Evolutionary conservation across 31 red algal species (phyloP).

Genomic region (Asparagopsis taxiformis): DNA sequence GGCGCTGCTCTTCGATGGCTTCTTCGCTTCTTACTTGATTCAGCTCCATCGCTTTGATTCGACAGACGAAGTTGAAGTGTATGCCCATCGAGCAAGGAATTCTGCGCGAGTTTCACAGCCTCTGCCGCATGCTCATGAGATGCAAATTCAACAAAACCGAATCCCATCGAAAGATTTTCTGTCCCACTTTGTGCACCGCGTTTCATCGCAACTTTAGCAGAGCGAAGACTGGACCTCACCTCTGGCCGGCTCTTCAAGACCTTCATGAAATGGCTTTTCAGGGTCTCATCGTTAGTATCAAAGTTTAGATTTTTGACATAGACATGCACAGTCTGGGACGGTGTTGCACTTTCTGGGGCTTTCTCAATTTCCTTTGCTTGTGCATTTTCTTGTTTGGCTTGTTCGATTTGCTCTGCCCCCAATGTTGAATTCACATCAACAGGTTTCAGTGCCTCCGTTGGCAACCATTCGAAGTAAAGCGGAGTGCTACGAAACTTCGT

Average conservation of each 20-base stretch:
- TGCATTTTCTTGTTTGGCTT: no score
- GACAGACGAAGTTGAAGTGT: slow-evolving; percentile 71
- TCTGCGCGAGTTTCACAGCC: slow-evolving; percentile 73
- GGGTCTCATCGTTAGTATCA: slow-evolving; percentile 61
- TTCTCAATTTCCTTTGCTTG: no score
- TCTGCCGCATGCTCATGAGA: slow-evolving; percentile 45
- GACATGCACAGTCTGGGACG: slow-evolving; percentile 34
- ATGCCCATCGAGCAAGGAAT: slow-evolving; percentile 81
- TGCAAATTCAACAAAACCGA: slow-evolving; percentile 89
- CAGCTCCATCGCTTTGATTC: slow-evolving; percentile 32
- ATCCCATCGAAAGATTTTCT: slow-evolving; percentile 80
- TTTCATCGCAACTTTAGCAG: slow-evolving; percentile 70
- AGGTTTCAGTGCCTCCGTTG: slow-evolving; percentile 53
- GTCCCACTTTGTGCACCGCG: slow-evolving; percentile 12
- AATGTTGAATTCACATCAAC: neutral
- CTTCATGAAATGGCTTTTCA: slow-evolving; percentile 62
- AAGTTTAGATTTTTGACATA: slow-evolving; percentile 96
- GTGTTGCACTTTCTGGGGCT: no score
- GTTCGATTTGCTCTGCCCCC: neutral
- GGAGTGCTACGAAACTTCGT: slow-evolving; percentile 74
- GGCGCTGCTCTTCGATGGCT: slow-evolving; percentile 3
- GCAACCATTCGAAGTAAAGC: slow-evolving; percentile 96
- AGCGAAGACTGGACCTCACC: slow-evolving; percentile 38
- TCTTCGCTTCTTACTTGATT: slow-evolving; percentile 16
- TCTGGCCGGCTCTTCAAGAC: slow-evolving; percentile 29